Conservation (phyloP, 768 basidiomycete genomes). For the Phylloporus sp. region DNA sequence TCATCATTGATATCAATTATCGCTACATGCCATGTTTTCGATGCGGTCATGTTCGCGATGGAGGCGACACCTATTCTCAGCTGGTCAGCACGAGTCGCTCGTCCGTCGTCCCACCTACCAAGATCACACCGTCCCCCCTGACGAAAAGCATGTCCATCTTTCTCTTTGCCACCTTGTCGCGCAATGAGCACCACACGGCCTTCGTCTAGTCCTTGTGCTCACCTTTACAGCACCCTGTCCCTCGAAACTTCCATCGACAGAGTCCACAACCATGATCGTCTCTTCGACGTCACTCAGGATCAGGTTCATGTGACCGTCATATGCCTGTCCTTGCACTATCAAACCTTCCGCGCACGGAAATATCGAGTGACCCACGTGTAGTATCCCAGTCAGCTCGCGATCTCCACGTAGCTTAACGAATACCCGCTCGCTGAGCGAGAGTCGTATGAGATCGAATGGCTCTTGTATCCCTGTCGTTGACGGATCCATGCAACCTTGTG, state of each 20-base stretch:
- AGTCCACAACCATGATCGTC: slow-evolving; percentile 93
- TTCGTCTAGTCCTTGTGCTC: slow-evolving; percentile 10
- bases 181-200: not conserved
- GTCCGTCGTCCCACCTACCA: slow-evolving; percentile 47
- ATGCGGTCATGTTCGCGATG: slow-evolving; percentile 57
- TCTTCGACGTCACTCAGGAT: slow-evolving; percentile 98
- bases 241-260: slow-evolving; percentile 57
- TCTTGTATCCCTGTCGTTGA: slow-evolving; percentile 80
- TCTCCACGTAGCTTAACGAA: slow-evolving; percentile 97
- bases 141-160: slow-evolving; percentile 99
- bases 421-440: slow-evolving; percentile 95
- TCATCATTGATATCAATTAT: slow-evolving; percentile 3
- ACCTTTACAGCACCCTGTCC: slow-evolving; percentile 65
- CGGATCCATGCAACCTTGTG: slow-evolving; percentile 52
- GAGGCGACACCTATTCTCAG: slow-evolving; percentile 65
- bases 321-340: slow-evolving; percentile 60
- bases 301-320: slow-evolving; percentile 99
- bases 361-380: slow-evolving; percentile 68
- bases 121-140: slow-evolving; percentile 92
- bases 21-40: slow-evolving; percentile 20
- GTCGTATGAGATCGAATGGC: slow-evolving; percentile 94
- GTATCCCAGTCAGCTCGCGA: slow-evolving; percentile 81
- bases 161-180: slow-evolving; percentile 74
- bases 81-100: slow-evolving; percentile 9
- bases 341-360: not conserved